Base-by-base conservation (phyloP, 495 filamentous ascomycete species). In the Penicillium maclennaniae region DNA sequence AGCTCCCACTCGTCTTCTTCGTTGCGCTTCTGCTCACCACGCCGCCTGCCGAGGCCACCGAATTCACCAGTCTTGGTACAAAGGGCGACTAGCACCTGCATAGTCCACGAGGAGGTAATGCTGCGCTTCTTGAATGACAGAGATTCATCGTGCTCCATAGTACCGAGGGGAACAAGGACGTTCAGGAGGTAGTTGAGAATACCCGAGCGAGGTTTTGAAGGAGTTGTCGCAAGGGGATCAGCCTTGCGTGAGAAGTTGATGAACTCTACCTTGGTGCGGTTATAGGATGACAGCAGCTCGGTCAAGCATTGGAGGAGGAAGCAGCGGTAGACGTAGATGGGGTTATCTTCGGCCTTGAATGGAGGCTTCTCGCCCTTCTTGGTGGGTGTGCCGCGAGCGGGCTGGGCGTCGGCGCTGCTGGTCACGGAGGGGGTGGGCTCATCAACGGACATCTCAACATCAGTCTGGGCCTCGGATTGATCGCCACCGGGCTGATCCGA, bases 201-300 rank as follows among this genome's bases (percentile, higher is more conserved):
- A 46, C 87, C 89, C 14, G 92, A 92, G 40, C 93, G 86, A 38
- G 93, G 93, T 69, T 97, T 99, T 9, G 91, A 89, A 36, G 93
- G 93, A 6, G 91, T 96, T 42, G 83, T 86, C 25, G 86, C 83
- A 54, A 89, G 79, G 5, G 91, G 87, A 52, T 89, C 87, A 17
- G 87, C 86, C 60, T 89, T 89, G 53, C 93, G 85, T 46, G 92
- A 96, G 75, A 96, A 97, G 64, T 97, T 97, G 69, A 99, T 96
- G 66, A 99, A 99, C 62, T 99, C 95, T 19, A 97, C 79, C 76
- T 99, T 99, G 37, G 90, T 86, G 25, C 91, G 86, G 54, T 90
- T 96, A 73, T 96, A 97, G 61, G 85, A 92, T 38, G 86, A 85
- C n/a, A 99, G 77, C 16, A 99, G 80, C 66, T 99, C 93, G 0